phyloP scores from a whole-genome alignment of 345 rosid genomes.

The Acer yangbiense region DNA sequence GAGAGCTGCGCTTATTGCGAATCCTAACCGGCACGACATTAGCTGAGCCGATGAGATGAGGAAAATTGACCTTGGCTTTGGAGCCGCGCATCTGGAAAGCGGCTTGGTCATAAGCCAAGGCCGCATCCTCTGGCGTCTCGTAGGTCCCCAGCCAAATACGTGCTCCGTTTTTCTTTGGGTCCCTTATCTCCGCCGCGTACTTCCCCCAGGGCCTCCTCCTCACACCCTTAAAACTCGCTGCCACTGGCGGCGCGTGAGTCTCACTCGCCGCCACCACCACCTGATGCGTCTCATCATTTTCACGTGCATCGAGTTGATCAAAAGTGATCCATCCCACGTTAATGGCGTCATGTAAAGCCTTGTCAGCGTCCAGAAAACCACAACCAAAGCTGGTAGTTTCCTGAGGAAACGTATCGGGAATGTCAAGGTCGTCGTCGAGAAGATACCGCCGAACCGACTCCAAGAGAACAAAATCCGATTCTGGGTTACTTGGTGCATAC shows the following conservation, averaged over 20 bases:
- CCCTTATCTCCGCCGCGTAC: constrained; percentile 65
- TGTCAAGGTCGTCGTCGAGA: constrained; percentile 19
- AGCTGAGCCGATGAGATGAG: constrained; percentile 50
- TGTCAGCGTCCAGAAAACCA: background rate
- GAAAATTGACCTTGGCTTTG: constrained; percentile 60
- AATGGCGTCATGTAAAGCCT: constrained; percentile 19
- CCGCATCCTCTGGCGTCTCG: constrained; percentile 28
- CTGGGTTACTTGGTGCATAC: background rate
- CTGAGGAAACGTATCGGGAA: background rate
- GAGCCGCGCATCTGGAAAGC: constrained; percentile 59
- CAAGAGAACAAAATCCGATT: constrained; percentile 23
- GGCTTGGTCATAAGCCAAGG: constrained; percentile 58
- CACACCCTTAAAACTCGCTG: constrained; percentile 26
- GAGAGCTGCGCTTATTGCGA: constrained; percentile 43
- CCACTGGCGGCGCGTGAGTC: background rate
- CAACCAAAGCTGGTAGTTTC: background rate
- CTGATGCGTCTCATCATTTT: background rate
- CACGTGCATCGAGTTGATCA: background rate
- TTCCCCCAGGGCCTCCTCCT: constrained; percentile 68
- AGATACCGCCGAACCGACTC: constrained; percentile 31
- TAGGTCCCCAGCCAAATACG: constrained; percentile 27
- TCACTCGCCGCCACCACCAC: background rate
- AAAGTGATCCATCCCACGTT: constrained; percentile 22
- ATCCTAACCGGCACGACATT: constrained; percentile 45
- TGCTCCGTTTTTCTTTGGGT: constrained; percentile 30